A percentile compares a stretch with the other conserved stretches of the same genome.
phyloP scores from a whole-genome alignment of 2,329 filamentous ascomycete genomes.

The Aureobasidium subglaciale region DNA sequence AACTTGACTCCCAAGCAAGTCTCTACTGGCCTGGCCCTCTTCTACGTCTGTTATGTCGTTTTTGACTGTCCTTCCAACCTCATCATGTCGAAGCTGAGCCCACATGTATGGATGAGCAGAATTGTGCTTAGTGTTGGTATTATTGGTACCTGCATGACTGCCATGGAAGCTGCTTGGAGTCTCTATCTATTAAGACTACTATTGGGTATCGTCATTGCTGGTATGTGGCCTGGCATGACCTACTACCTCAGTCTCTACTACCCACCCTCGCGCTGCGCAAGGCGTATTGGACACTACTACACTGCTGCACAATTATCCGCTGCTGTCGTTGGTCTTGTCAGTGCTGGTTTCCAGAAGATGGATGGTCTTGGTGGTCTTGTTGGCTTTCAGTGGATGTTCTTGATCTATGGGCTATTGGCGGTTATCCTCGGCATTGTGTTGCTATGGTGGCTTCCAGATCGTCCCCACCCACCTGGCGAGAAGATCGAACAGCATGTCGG shows the following conservation, averaged over 20 bases:
- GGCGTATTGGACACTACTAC: conserved; percentile 84
- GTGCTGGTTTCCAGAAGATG: conserved; percentile 87
- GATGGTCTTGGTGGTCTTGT: conserved; percentile 68
- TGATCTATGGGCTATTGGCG: conserved; percentile 73
- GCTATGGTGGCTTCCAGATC: conserved; percentile 86
- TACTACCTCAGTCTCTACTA: conserved; percentile 92
- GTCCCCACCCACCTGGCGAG: conserved; percentile 66
- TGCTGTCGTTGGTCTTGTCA: conserved; percentile 81
- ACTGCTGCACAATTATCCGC: conserved; percentile 84
- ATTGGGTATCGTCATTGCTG: conserved; percentile 79
- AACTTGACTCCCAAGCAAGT: conserved; percentile 66
- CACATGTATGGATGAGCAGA: conserved; percentile 83
- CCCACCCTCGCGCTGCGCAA: conserved; percentile 75
- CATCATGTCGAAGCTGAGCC: conserved; percentile 77
- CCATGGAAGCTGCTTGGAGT: conserved; percentile 75
- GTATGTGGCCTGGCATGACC: conserved; percentile 93
- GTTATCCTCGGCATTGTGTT: conserved; percentile 64
- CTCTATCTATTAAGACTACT: conserved; percentile 80
- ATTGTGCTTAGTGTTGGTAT: conserved; percentile 83
- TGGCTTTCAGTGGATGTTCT: conserved; percentile 89
- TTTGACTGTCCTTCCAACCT: conserved; percentile 87
- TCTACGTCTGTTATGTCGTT: conserved; percentile 87
- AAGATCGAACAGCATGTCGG: conserved; percentile 33
- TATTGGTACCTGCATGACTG: conserved; percentile 76
- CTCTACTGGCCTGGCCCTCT: conserved; percentile 76